Evolutionary conservation across 1,284 basidiomycete genomes (phyloP).

Genomic region (Hortiboletus rubellus): DNA sequence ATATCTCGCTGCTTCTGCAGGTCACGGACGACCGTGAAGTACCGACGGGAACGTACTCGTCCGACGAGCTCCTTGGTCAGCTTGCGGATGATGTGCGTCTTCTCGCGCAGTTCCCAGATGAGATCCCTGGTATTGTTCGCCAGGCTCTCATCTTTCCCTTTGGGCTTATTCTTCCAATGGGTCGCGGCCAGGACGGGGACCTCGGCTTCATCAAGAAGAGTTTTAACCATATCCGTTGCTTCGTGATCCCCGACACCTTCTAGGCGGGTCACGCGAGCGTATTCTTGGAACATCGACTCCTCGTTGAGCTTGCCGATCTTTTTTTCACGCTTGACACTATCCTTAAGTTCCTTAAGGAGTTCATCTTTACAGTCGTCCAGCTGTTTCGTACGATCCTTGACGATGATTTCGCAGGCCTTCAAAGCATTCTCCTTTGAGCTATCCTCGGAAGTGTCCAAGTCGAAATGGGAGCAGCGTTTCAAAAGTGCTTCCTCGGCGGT

Average conservation of each 20-base stretch:
- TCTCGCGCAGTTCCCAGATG: slow-evolving; percentile 83
- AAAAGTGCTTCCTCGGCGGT: slow-evolving; percentile 89
- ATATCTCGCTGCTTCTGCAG: slow-evolving; percentile 71
- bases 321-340: slow-evolving; percentile 67
- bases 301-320: slow-evolving; percentile 59
- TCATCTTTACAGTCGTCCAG: slow-evolving; percentile 79
- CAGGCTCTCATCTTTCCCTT: slow-evolving; percentile 55
- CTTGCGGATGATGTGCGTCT: slow-evolving; percentile 81
- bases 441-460: slow-evolving; percentile 65
- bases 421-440: slow-evolving; percentile 64
- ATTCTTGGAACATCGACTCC: slow-evolving; percentile 81
- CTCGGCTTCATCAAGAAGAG: slow-evolving; percentile 64
- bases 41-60: slow-evolving; percentile 84
- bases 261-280: slow-evolving; percentile 62
- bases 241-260: slow-evolving; percentile 77
- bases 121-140: slow-evolving; percentile 57
- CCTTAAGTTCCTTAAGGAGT: slow-evolving; percentile 63
- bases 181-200: slow-evolving; percentile 45
- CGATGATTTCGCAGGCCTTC: slow-evolving; percentile 91
- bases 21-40: slow-evolving; percentile 88
- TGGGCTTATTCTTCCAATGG: slow-evolving; percentile 46
- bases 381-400: slow-evolving; percentile 77
- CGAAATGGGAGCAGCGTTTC: slow-evolving; percentile 93
- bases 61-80: slow-evolving; percentile 87
- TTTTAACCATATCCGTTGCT: slow-evolving; percentile 59